phyloP scores from a whole-genome alignment of 345 rosid species.

The Theobroma cacao region DNA sequence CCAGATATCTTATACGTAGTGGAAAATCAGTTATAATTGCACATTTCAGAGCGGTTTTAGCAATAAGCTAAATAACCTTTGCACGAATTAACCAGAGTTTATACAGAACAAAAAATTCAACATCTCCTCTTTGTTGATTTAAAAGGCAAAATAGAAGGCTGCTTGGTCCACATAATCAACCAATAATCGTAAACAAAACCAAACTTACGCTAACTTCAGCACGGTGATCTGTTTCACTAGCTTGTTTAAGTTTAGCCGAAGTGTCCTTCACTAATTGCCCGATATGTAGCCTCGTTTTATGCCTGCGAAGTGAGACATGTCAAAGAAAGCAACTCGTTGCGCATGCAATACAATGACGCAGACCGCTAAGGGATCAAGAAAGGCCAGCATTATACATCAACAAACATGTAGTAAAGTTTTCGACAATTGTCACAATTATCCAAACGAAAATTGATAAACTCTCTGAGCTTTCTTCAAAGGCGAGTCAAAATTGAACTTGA shows the following conservation, averaged over 20 bases:
- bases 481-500: background rate
- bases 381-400: background rate
- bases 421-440: background rate
- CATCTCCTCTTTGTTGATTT: background rate
- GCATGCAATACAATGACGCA: background rate
- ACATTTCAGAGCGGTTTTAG: too few species aligned
- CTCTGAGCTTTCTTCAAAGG: background rate
- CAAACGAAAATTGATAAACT: background rate
- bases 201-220: conserved; percentile 64
- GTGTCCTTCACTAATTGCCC: conserved; percentile 93
- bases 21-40: too few species aligned
- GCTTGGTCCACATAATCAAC: conserved; percentile 3
- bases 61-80: background rate
- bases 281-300: conserved; percentile 76
- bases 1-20: too few species aligned
- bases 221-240: conserved; percentile 81
- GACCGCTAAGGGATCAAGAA: background rate
- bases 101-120: background rate
- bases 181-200: conserved; percentile 15
- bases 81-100: background rate
- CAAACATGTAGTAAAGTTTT: background rate
- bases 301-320: conserved; percentile 43
- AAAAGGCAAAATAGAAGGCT: background rate
- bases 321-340: background rate
- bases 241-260: conserved; percentile 87